Evolutionary conservation across 805 yeast species (phyloP).

Genomic region (Lipomyces japonicus): DNA sequence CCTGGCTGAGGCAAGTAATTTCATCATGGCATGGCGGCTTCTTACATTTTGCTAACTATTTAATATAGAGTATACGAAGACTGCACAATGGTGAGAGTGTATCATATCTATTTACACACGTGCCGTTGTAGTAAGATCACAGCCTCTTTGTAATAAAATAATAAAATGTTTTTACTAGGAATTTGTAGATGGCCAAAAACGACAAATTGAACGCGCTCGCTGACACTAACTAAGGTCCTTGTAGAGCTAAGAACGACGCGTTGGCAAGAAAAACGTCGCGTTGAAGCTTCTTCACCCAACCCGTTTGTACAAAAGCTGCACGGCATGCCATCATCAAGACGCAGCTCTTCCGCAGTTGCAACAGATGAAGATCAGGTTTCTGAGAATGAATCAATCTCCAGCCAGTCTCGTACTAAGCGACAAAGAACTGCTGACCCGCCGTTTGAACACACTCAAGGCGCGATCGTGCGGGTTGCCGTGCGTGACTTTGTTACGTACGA

Average conservation of each 20-base stretch:
- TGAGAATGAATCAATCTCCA: not conserved
- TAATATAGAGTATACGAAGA: constrained; percentile 57
- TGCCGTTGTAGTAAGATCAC: constrained; percentile 40
- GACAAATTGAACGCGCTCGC: too few relatives aligned
- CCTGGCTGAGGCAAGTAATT: constrained; percentile 70
- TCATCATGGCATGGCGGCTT: not conserved
- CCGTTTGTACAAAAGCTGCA: too few relatives aligned
- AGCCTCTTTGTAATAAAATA: not conserved
- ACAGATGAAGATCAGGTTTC: not conserved
- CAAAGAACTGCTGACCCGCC: not conserved
- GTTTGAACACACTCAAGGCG: constrained; percentile 43
- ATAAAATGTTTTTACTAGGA: too few relatives aligned
- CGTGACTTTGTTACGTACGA: constrained; percentile 63
- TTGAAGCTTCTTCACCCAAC: too few relatives aligned
- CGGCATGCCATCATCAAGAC: too few relatives aligned
- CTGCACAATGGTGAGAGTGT: constrained; percentile 95
- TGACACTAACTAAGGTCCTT: too few relatives aligned
- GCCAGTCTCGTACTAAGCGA: not conserved
- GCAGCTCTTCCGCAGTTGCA: too few relatives aligned
- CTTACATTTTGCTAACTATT: not conserved
- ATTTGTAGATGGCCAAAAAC: too few relatives aligned
- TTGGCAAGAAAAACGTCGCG: too few relatives aligned
- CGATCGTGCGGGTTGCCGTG: constrained; percentile 50
- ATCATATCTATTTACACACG: constrained; percentile 76
- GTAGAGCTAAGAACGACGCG: too few relatives aligned